These are phyloP conservation scores for Stereocaulon alpinum DNA, from an alignment of 495 filamentous ascomycete genomes.

Conservation along the genomic window DNA sequence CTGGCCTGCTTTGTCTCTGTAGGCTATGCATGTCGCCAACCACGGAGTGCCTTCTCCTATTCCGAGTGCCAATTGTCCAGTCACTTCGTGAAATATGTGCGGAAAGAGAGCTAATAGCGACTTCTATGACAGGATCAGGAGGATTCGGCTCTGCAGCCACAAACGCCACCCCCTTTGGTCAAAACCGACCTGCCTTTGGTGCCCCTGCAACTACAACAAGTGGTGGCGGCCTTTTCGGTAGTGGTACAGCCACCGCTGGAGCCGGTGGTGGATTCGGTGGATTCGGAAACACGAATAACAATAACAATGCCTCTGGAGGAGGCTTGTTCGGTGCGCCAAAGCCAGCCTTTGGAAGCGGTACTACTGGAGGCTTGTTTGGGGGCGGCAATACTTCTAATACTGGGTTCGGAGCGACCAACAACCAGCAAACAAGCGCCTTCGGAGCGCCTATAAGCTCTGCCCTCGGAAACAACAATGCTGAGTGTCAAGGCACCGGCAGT, in stretches of 20 bases:
- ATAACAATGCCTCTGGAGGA: conserved; percentile 35
- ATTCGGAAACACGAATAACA: conserved; percentile 39
- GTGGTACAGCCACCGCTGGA: conserved; percentile 32
- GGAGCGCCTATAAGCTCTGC: conserved; percentile 36
- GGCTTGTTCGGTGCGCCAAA: conserved; percentile 39
- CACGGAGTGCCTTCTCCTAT: no score
- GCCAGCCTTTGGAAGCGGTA: conserved; percentile 36
- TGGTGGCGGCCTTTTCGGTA: conserved; percentile 35
- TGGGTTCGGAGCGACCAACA: conserved; percentile 32
- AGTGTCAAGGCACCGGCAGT: conserved; percentile 58
- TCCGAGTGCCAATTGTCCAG: conserved; percentile 11
- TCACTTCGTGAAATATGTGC: conserved; percentile 24
- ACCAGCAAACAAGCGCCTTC: conserved; percentile 32
- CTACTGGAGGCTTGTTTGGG: conserved; percentile 40
- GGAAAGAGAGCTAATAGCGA: conserved; percentile 14
- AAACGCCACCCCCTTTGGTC: conserved; percentile 26
- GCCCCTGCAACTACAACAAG: conserved; percentile 31
- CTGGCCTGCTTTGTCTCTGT: no score
- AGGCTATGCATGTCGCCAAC: background rate
- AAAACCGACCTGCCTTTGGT: conserved; percentile 30
- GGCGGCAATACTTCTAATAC: conserved; percentile 24
- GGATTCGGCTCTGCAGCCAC: conserved; percentile 40
- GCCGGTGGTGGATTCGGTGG: conserved; percentile 44
- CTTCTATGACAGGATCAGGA: conserved; percentile 22
- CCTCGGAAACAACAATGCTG: conserved; percentile 32